A percentile compares a stretch with the other conserved stretches of the same genome.
phyloP scores from a whole-genome alignment of 441 rosid species.

The Mallotus japonicus region DNA sequence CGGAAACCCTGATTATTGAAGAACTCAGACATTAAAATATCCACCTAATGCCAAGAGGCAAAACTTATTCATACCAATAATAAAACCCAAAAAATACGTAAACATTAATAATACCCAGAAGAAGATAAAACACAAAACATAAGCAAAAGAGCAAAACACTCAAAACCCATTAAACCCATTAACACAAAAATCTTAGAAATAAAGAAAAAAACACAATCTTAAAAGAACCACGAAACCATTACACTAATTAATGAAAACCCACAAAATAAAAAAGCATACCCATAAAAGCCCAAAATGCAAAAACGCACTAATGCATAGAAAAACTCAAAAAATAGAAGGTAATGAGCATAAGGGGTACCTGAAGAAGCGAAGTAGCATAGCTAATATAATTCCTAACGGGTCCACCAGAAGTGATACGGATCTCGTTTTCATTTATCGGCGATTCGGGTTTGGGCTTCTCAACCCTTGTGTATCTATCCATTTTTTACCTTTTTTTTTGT shows the following conservation, averaged over 20 bases:
- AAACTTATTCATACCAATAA: too few species aligned
- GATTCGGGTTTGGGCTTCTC: conserved; percentile 73
- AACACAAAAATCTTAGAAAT: conserved; percentile 7
- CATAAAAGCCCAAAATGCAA: background rate
- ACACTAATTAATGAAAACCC: background rate
- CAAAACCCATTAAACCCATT: background rate
- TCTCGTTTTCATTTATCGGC: conserved; percentile 91
- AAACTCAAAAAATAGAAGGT: background rate
- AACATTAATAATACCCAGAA: too few species aligned
- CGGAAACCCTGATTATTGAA: too few species aligned
- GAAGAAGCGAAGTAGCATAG: conserved; percentile 83
- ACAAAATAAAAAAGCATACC: background rate
- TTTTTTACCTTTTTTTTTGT: conserved; percentile 9
- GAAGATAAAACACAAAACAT: too few species aligned
- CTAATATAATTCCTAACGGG: conserved; percentile 81
- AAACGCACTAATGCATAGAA: background rate
- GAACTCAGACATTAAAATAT: too few species aligned
- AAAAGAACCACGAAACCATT: background rate
- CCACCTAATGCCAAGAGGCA: too few species aligned
- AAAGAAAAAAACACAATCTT: conserved; percentile 14
- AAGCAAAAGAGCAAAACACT: background rate
- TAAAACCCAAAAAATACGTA: too few species aligned
- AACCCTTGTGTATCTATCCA: conserved; percentile 91
- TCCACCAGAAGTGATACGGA: conserved; percentile 88
- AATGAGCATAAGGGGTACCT: conserved; percentile 35